Base-by-base conservation (phyloP, 1,284 basidiomycete genomes). In the Caloboletus inedulis region DNA sequence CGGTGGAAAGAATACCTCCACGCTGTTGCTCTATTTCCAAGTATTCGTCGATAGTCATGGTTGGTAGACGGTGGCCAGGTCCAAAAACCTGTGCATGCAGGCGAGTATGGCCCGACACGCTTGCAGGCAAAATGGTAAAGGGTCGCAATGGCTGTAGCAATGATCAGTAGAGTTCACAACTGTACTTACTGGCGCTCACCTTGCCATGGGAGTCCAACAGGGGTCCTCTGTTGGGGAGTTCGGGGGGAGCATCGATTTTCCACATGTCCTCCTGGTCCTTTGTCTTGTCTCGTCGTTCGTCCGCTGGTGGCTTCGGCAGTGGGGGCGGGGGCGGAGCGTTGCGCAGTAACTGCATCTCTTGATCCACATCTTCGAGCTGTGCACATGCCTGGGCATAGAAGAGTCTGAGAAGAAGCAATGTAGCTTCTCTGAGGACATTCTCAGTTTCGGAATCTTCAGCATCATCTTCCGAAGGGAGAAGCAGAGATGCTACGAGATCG, bases 31-130 rank as follows among this genome's bases (percentile, higher is more conserved):
- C 96, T 54, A 94, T 86, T 59, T 89, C 85, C 21, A 99, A 79
- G 66, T 96, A 98, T 70, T 99, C 91, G 65, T 99, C 96, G 60
- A 99, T 85, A 1, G 89, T 83, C 97, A 99, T 98, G 0, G 93
- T 96, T 3, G 96, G 96, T 29, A 99, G 75, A 21, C 89, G 81
- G 68, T 98, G 85, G n/a, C 81, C 82, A 4, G 91, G 82, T 14
- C 86, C 81, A 73, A 98, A 99, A 3, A 98, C 94, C 63, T 91
- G 84, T 0, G 79, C 72, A 63, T 87, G 84, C 8, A 96, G 64
- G 29, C 85, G 79, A 40, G 86, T 78, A 49, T 92, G 84, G 56
- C 91, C 81, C 3, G 79, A 71, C 33, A 76, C 72, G 23, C 80
- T 78, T 2, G 86, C 80, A 2, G 92, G 91, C n/a, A 97, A 76